Evolutionary conservation across 2,329 filamentous ascomycete genomes (phyloP).

Genomic region (Colletotrichum tanaceti): DNA sequence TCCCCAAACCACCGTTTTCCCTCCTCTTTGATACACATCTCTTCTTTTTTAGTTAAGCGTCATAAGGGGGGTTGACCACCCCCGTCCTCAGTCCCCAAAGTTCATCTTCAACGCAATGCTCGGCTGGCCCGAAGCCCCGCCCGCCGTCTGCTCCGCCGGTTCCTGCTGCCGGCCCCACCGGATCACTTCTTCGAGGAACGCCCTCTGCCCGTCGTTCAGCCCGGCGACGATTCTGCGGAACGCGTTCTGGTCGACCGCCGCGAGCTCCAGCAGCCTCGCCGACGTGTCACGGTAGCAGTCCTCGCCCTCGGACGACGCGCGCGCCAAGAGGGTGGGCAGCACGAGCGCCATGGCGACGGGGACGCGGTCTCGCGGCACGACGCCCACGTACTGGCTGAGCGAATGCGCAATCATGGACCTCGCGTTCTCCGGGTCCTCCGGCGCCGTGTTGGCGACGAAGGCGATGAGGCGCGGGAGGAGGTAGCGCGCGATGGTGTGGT

Average conservation of each 20-base stretch:
- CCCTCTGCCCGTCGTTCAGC: constrained; percentile 77
- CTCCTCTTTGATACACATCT: neutral
- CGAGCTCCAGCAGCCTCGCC: constrained; percentile 81
- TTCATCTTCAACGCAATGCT: constrained; percentile 96
- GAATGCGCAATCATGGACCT: constrained; percentile 78
- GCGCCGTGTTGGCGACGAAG: constrained; percentile 77
- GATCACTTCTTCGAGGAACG: constrained; percentile 85
- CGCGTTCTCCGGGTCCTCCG: constrained; percentile 83
- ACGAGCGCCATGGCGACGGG: constrained; percentile 78
- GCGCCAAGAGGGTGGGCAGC: constrained; percentile 79
- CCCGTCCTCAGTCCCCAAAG: constrained; percentile 67
- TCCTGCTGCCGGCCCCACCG: constrained; percentile 67
- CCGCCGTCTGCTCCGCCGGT: constrained; percentile 53
- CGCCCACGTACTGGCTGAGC: constrained; percentile 76
- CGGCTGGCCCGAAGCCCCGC: constrained; percentile 69
- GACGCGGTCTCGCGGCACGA: constrained; percentile 58
- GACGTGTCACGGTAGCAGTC: constrained; percentile 79
- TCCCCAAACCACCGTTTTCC: neutral
- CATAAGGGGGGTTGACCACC: neutral
- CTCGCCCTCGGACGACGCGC: constrained; percentile 74
- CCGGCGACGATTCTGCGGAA: constrained; percentile 81
- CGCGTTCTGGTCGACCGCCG: constrained; percentile 75
- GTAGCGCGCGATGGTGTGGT: constrained; percentile 79
- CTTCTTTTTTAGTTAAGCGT: neutral
- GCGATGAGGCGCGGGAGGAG: constrained; percentile 79